A percentile compares a stretch with the other conserved stretches of the same genome.
Conservation (phyloP, 2,329 filamentous ascomycete species). For the Arachnomyces sp. region DNA sequence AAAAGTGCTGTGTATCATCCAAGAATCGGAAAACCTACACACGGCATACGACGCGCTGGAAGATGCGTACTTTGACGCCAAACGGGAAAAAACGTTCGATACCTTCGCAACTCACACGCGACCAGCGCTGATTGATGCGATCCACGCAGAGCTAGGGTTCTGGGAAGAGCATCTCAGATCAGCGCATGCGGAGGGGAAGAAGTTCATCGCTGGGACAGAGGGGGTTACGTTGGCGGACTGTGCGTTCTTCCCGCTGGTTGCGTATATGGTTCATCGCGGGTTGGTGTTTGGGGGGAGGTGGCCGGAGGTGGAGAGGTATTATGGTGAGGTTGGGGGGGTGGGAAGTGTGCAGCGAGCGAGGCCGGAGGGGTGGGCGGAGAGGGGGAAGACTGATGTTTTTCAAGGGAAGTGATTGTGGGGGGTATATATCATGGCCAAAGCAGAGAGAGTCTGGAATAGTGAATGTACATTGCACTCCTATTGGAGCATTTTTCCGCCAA, state of each 20-base stretch:
- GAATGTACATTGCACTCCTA: too few relatives aligned
- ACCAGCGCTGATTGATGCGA: background rate
- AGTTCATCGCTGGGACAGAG: background rate
- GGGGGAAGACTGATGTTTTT: slow-evolving; percentile 3
- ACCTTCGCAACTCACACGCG: background rate
- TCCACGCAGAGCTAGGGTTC: background rate
- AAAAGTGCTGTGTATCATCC: background rate
- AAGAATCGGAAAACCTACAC: slow-evolving; percentile 4
- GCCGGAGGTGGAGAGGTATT: slow-evolving; percentile 1
- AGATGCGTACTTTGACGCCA: slow-evolving; percentile 2
- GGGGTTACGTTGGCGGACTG: slow-evolving; percentile 2
- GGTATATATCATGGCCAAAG: slow-evolving; percentile 1
- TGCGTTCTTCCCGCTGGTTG: slow-evolving; percentile 2
- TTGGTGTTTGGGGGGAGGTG: slow-evolving; percentile 1
- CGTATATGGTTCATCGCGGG: slow-evolving; percentile 5
- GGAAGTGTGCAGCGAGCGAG: slow-evolving; percentile 1
- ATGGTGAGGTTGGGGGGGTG: background rate
- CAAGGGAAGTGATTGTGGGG: too few relatives aligned
- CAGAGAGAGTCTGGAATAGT: background rate
- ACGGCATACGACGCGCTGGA: slow-evolving; percentile 1
- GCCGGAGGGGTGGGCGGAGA: slow-evolving; percentile 3
- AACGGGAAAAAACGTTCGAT: background rate
- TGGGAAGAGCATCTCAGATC: background rate
- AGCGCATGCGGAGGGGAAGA: background rate
- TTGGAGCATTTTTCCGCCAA: too few relatives aligned